Percentiles rank a stretch among this genome's conserved stretches.
phyloP scores from a whole-genome alignment of 2,329 filamentous ascomycete species.

The Pezicula carpinea region DNA sequence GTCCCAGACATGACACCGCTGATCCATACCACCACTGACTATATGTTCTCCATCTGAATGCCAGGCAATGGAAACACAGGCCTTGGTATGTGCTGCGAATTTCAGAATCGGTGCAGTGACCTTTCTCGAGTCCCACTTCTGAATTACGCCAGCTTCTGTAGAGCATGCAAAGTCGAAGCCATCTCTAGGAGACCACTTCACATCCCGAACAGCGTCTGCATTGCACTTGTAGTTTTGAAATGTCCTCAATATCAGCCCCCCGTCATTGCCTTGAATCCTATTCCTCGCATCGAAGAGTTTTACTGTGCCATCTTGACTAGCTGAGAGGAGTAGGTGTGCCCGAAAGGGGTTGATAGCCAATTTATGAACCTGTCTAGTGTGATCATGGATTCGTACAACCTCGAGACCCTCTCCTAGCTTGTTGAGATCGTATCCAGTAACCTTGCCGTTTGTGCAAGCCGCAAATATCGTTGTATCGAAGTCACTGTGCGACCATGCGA shows the following conservation, averaged over 20 bases:
- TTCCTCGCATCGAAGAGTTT: slow-evolving; percentile 54
- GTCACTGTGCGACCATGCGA: slow-evolving; percentile 49
- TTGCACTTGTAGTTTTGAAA: slow-evolving; percentile 34
- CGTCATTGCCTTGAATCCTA: slow-evolving; percentile 39
- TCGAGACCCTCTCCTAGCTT: slow-evolving; percentile 40
- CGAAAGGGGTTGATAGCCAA: slow-evolving; percentile 59
- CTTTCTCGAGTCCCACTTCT: slow-evolving; percentile 62
- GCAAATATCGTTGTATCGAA: slow-evolving; percentile 52
- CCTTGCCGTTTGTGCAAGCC: slow-evolving; percentile 59
- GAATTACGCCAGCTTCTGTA: slow-evolving; percentile 55
- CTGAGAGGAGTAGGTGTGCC: slow-evolving; percentile 53
- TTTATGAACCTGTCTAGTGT: slow-evolving; percentile 59
- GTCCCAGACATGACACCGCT: slow-evolving; percentile 62
- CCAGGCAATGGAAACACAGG: slow-evolving; percentile 58
- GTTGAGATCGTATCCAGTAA: slow-evolving; percentile 58
- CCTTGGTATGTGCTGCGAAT: slow-evolving; percentile 57
- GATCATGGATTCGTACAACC: slow-evolving; percentile 55
- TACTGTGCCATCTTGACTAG: slow-evolving; percentile 59
- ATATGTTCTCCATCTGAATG: slow-evolving; percentile 65
- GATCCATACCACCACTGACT: slow-evolving; percentile 58
- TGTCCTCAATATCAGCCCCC: slow-evolving; percentile 40
- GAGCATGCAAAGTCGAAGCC: slow-evolving; percentile 60
- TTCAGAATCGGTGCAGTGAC: slow-evolving; percentile 47
- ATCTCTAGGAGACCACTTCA: slow-evolving; percentile 61
- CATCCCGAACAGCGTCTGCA: slow-evolving; percentile 53